These are phyloP conservation scores for Dendrostoma leiphaemia DNA, from an alignment of 2,329 filamentous ascomycete species.

Conservation along the genomic window DNA sequence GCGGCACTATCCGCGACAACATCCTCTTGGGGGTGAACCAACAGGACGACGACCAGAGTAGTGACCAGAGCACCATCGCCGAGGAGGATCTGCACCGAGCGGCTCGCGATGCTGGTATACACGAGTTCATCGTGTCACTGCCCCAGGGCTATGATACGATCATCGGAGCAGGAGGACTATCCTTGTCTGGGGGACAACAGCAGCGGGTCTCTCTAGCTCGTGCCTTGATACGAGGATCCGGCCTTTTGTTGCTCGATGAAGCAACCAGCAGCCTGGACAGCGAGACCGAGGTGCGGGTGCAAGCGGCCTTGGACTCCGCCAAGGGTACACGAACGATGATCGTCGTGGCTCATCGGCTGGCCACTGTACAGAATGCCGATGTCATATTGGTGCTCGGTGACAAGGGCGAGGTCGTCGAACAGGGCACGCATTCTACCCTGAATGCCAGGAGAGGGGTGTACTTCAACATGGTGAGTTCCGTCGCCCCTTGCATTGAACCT, in stretches of 20 bases:
- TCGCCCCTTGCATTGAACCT: no score
- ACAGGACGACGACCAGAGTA: neutral
- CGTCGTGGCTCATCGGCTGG: conserved; percentile 62
- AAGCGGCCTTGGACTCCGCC: conserved; percentile 29
- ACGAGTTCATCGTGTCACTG: conserved; percentile 22
- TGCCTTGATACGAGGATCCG: conserved; percentile 11
- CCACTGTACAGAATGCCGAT: conserved; percentile 45
- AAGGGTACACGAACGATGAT: conserved; percentile 62
- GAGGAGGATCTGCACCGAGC: conserved; percentile 26
- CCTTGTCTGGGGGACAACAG: conserved; percentile 16
- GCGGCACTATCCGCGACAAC: conserved; percentile 40
- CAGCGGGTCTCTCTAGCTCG: conserved; percentile 18
- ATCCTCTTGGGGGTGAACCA: conserved; percentile 29
- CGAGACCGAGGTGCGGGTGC: conserved; percentile 56
- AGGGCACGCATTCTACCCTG: conserved; percentile 26
- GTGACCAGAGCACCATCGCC: conserved; percentile 5
- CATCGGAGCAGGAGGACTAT: conserved; percentile 13
- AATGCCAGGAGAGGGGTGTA: conserved; percentile 1
- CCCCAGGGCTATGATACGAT: conserved; percentile 16
- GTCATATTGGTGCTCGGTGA: conserved; percentile 39
- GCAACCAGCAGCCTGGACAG: conserved; percentile 58
- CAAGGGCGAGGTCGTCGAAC: conserved; percentile 27
- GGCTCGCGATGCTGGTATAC: conserved; percentile 28
- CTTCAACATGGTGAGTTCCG: conserved; percentile 1
- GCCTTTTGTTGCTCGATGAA: conserved; percentile 41